These are phyloP conservation scores for Tetracladium maxilliforme DNA, from an alignment of 2,329 filamentous ascomycete genomes.

Conservation along the genomic window DNA sequence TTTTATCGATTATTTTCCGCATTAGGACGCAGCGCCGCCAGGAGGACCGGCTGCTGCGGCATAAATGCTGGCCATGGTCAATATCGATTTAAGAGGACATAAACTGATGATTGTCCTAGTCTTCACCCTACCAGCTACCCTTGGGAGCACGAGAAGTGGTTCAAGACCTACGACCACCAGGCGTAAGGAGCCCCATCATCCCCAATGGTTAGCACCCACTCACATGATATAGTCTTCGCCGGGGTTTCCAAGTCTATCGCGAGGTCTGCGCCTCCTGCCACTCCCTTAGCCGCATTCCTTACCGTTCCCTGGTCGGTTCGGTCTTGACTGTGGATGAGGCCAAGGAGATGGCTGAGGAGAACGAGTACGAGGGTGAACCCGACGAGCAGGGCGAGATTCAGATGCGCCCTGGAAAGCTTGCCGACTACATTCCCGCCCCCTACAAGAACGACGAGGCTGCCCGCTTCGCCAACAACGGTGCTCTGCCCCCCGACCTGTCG, in stretches of 20 bases:
- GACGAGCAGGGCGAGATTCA: constrained; percentile 97
- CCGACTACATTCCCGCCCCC: constrained; percentile 85
- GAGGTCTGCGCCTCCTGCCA: constrained; percentile 98
- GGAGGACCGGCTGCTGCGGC: constrained; percentile 6
- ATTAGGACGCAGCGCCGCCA: background rate
- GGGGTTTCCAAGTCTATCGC: constrained; percentile 98
- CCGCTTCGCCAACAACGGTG: constrained; percentile 95
- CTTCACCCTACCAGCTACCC: constrained; percentile 86
- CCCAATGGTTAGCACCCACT: too few species aligned
- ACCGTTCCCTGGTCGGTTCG: constrained; percentile 78
- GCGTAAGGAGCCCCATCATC: constrained; percentile 48
- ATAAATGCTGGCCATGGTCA: too few species aligned
- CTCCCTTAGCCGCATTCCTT: constrained; percentile 87
- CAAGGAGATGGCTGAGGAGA: constrained; percentile 93
- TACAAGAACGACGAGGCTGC: constrained; percentile 99
- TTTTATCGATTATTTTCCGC: constrained; percentile 14
- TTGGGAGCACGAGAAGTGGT: constrained; percentile 85
- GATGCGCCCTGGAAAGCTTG: constrained; percentile 96
- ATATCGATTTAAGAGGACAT: constrained; percentile 11
- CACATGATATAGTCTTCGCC: constrained; percentile 57
- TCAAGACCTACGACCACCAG: constrained; percentile 94
- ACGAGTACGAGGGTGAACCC: constrained; percentile 96
- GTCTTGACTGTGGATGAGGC: constrained; percentile 95
- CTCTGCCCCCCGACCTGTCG: constrained; percentile 90
- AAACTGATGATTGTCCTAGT: constrained; percentile 30